Evolutionary conservation across 2,329 filamentous ascomycete genomes (phyloP), one percentile per base, ranked within the genome.

Genomic region (Lithohypha guttulata): DNA sequence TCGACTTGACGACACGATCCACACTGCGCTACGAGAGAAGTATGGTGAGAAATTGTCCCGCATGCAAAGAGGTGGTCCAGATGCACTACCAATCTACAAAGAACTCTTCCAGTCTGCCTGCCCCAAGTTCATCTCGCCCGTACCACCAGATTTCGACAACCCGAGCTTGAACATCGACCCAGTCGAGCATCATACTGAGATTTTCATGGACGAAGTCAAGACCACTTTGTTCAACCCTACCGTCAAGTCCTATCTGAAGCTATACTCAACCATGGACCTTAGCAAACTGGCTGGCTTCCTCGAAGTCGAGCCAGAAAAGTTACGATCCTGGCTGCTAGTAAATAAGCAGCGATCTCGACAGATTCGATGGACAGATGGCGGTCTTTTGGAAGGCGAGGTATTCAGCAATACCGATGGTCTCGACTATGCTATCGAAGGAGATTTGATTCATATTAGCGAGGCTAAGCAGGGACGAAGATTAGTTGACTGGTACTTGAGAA

Each of bases 191-290:
- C 89, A 98, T 67, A 78, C 94, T 50, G 73, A 83, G 55, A 82
- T 98, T 67, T 98, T 98, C 73, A 96, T 98, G 89, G 87, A 95
- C 54, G 91, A 98, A 71, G 89, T 98, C 64, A 94, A 93, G 78
- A 95, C 85, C 67, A 96, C 93, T 67, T 91, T 98, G 77, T 93
- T 51, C 79, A 89, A 84, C 62, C 91, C 91, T 30, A 95, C 87
- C 31, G 83, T 98, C 62, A 94, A 93, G 73, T 95, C 87, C 47
- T 98, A 98, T 71, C 77, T 98, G 52, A 91, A 93, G 61, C 81
- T 98, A 41, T 98, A 98, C 77, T 96, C 91, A 31, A 98, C 91
- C 53, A 96, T 98, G 89, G 91, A 98, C 57, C 73, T 98, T 48
- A 91, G 89, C 71, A 98, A 98, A 71, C 79, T 98, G 46, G 85